These are phyloP conservation scores for Aspergillus costaricaensis DNA, from an alignment of 2,329 filamentous ascomycete species.

Conservation along the genomic window DNA sequence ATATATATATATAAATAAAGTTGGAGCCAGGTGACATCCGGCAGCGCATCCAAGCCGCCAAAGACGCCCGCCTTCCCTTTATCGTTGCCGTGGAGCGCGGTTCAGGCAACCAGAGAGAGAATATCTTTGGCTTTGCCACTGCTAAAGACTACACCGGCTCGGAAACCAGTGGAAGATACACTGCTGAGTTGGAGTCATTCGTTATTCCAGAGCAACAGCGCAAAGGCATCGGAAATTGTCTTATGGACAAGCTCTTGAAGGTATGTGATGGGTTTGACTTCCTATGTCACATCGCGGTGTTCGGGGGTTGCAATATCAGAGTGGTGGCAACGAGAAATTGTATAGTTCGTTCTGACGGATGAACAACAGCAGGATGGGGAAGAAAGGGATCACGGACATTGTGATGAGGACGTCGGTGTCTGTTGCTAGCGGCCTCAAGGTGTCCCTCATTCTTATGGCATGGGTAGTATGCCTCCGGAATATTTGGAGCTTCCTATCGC, in stretches of 20 bases:
- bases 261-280: slow-evolving; percentile 57
- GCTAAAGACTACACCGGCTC: slow-evolving; percentile 57
- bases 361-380: too few species aligned
- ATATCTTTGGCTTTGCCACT: slow-evolving; percentile 65
- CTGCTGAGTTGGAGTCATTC: slow-evolving; percentile 64
- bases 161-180: slow-evolving; percentile 55
- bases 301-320: too few species aligned
- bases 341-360: too few species aligned
- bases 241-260: slow-evolving; percentile 66
- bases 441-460: slow-evolving; percentile 57
- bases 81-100: slow-evolving; percentile 44
- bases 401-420: too few species aligned
- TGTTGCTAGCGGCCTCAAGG: slow-evolving; percentile 32
- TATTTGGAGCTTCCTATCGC: slow-evolving; percentile 60
- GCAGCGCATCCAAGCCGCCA: slow-evolving; percentile 43
- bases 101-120: slow-evolving; percentile 40
- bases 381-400: too few species aligned
- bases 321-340: too few species aligned
- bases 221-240: slow-evolving; percentile 65
- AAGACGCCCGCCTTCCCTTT: slow-evolving; percentile 42
- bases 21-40: slow-evolving; percentile 45
- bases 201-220: slow-evolving; percentile 59
- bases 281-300: slow-evolving; percentile 55
- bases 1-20: slow-evolving; percentile 49
- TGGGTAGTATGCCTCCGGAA: slow-evolving; percentile 55